phyloP scores from a whole-genome alignment of 2,329 filamentous ascomycete genomes.

The Podosphaera xanthii region DNA sequence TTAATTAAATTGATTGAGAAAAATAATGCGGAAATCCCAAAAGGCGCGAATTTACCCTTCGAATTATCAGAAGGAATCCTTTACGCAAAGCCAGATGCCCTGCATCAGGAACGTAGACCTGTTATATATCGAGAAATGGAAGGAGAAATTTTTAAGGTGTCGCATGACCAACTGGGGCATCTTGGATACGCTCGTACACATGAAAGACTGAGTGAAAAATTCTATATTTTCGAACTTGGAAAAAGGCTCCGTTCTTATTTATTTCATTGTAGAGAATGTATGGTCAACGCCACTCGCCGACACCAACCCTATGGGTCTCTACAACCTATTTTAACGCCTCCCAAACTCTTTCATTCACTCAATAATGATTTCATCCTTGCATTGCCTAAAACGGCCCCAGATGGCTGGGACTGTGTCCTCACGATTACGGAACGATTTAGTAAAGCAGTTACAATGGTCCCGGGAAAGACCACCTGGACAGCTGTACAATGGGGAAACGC shows the following conservation, averaged over 20 bases:
- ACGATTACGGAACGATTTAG: not conserved
- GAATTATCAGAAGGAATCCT: not conserved
- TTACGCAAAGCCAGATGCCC: not conserved
- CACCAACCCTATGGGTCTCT: not conserved
- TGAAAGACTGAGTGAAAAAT: not conserved
- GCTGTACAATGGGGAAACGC: not conserved
- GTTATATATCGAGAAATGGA: not conserved
- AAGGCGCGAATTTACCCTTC: not conserved
- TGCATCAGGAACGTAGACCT: not conserved
- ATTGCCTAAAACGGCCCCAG: not conserved
- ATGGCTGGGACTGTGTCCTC: not conserved
- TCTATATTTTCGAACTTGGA: not conserved
- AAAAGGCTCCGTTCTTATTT: slow-evolving; percentile 15
- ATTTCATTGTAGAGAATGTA: slow-evolving; percentile 17
- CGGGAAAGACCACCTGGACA: not conserved
- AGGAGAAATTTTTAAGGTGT: not conserved
- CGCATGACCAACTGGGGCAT: not conserved
- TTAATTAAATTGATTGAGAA: not conserved
- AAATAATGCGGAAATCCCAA: not conserved
- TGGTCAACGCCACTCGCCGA: not conserved
- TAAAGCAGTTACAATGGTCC: not conserved
- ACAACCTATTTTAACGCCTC: not conserved
- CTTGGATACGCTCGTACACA: not conserved
- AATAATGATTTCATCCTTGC: not conserved
- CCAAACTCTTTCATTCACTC: not conserved